phyloP scores from a whole-genome alignment of 257 asterid species.

The Mentha longifolia region DNA sequence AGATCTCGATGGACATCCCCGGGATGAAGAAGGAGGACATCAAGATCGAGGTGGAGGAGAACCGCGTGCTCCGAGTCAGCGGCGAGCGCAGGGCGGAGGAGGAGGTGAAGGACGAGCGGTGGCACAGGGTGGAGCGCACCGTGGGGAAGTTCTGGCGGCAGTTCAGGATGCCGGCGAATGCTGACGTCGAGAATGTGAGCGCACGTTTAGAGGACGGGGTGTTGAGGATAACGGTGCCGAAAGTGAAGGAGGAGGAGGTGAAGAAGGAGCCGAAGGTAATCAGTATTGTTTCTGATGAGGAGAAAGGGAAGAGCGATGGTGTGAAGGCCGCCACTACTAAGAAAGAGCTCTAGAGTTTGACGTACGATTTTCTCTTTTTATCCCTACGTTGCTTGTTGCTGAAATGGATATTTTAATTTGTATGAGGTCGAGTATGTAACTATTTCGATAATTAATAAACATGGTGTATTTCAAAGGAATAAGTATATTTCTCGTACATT shows the following conservation, averaged over 20 bases:
- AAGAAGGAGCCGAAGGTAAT: constrained; percentile 63
- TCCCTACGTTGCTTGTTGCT: no score
- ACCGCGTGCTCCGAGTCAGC: constrained; percentile 57
- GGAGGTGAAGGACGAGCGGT: constrained; percentile 66
- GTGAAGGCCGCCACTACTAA: constrained; percentile 26
- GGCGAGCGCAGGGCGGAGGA: constrained; percentile 76
- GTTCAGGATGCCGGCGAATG: constrained; percentile 73
- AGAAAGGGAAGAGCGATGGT: not conserved
- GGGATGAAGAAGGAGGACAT: constrained; percentile 73
- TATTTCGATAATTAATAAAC: no score
- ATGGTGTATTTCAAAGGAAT: no score
- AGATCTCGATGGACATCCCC: constrained; percentile 67
- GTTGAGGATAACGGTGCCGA: constrained; percentile 62
- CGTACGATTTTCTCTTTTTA: no score
- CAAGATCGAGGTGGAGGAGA: constrained; percentile 68
- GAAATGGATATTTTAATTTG: no score
- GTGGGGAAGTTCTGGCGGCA: constrained; percentile 81
- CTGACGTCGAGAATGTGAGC: constrained; percentile 57
- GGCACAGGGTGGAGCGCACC: constrained; percentile 84
- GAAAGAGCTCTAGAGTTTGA: constrained; percentile 32
- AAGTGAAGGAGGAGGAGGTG: constrained; percentile 55
- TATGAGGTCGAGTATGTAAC: no score
- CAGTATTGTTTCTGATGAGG: constrained; percentile 34
- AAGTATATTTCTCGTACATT: no score
- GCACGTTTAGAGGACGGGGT: constrained; percentile 81